Percentiles rank a stretch among this genome's conserved stretches.
phyloP scores from a whole-genome alignment of 2,329 filamentous ascomycete species.

The Clarireedia sp. region DNA sequence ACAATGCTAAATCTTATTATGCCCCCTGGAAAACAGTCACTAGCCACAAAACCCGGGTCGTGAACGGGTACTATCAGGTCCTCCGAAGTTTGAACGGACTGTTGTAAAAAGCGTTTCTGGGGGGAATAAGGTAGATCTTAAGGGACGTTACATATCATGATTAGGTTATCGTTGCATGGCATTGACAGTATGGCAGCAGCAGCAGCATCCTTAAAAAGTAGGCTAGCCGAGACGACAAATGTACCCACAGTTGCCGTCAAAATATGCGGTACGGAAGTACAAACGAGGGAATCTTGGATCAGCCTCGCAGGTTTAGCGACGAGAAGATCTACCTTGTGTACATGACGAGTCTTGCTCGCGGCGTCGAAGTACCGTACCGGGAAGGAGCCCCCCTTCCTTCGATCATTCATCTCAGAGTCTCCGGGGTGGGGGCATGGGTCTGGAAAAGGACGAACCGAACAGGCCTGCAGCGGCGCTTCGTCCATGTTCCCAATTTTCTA shows the following conservation, averaged over 20 bases:
- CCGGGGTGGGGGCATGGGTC: slow-evolving; percentile 3
- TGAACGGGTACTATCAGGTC: not conserved
- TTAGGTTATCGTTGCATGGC: not conserved
- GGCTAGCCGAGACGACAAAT: slow-evolving; percentile 3
- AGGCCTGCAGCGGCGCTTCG: slow-evolving; percentile 2
- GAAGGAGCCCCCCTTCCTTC: not conserved
- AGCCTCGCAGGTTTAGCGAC: not conserved
- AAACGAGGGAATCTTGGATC: slow-evolving; percentile 8
- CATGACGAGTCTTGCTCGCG: not conserved
- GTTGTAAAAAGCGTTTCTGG: not conserved
- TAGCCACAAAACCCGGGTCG: not conserved
- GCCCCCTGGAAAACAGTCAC: not conserved
- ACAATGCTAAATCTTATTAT: not conserved
- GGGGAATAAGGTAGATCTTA: not conserved
- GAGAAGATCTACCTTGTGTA: not conserved
- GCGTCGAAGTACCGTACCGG: not conserved
- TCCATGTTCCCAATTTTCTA: not conserved
- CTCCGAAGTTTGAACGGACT: not conserved
- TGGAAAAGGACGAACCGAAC: not conserved
- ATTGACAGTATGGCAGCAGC: not conserved
- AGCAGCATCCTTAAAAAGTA: not conserved
- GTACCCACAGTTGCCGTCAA: slow-evolving; percentile 9
- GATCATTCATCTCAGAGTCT: slow-evolving; percentile 6
- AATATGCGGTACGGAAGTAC: not conserved
- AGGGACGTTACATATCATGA: not conserved